phyloP scores from a whole-genome alignment of 768 basidiomycete genomes.

The Russula sp. region DNA sequence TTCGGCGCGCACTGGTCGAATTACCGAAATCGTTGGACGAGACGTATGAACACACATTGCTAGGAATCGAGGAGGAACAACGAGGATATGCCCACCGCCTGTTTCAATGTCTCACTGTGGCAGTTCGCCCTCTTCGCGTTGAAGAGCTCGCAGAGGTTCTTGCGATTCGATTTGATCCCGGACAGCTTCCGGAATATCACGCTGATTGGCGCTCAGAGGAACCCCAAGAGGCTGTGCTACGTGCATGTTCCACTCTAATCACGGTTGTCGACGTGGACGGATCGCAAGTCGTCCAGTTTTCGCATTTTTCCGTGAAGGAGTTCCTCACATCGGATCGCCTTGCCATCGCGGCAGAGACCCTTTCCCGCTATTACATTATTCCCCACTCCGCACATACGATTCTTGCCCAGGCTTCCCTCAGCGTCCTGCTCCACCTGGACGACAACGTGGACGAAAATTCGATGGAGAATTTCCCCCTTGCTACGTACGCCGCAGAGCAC shows the following conservation, averaged over 20 bases:
- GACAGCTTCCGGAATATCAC: too few species aligned
- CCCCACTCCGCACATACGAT: not conserved
- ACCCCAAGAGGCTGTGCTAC: too few species aligned
- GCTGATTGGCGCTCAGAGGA: too few species aligned
- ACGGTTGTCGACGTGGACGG: not conserved
- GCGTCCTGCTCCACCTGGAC: not conserved
- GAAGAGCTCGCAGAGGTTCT: too few species aligned
- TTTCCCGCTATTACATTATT: not conserved
- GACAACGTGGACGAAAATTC: not conserved
- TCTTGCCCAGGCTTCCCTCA: constrained; percentile 4
- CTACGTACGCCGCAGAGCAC: not conserved
- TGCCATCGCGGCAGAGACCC: not conserved
- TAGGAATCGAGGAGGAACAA: not conserved
- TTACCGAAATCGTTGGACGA: too few species aligned
- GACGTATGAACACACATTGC: not conserved
- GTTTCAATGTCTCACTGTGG: too few species aligned
- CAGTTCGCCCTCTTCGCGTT: too few species aligned
- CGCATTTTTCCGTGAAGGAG: constrained; percentile 10
- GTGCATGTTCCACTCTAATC: too few species aligned
- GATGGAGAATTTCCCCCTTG: not conserved
- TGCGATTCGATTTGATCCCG: too few species aligned
- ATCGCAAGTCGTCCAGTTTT: constrained; percentile 1
- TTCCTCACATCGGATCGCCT: constrained; percentile 5
- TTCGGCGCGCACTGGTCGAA: too few species aligned
- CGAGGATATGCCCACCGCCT: not conserved